These are phyloP conservation scores for Terfezia claveryi DNA, from an alignment of 495 filamentous ascomycete genomes.

Conservation along the genomic window DNA sequence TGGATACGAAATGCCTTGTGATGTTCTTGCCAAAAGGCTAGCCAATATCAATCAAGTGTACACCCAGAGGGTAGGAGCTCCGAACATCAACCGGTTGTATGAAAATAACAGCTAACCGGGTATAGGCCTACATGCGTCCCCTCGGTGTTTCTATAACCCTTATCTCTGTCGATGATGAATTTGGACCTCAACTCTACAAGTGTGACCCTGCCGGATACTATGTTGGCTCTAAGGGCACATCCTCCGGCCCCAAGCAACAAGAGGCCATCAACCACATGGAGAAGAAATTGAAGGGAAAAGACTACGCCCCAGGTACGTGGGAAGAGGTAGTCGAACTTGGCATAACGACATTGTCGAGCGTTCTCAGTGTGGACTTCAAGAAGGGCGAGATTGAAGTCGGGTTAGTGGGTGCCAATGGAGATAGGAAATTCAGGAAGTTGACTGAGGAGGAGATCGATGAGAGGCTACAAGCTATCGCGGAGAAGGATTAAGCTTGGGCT, in stretches of 20 bases:
- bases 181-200: conserved; percentile 92
- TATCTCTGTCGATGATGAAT: conserved; percentile 80
- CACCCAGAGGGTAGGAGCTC: conserved; percentile 48
- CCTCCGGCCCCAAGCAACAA: conserved; percentile 91
- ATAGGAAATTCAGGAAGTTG: conserved; percentile 68
- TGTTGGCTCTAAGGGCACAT: conserved; percentile 91
- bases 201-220: conserved; percentile 97
- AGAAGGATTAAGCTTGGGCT: conserved; percentile 59
- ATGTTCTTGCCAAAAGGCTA: conserved; percentile 83
- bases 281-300: conserved; percentile 99
- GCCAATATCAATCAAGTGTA: conserved; percentile 99
- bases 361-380: conserved; percentile 98
- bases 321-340: conserved; percentile 94
- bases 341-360: conserved; percentile 81
- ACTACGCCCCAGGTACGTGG: conserved; percentile 77
- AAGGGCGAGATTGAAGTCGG: conserved; percentile 96
- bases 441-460: conserved; percentile 98
- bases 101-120: not conserved
- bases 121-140: conserved; percentile 89
- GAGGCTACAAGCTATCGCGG: conserved; percentile 84
- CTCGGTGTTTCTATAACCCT: conserved; percentile 86
- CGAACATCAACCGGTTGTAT: not conserved
- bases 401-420: conserved; percentile 68
- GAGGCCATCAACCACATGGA: conserved; percentile 93
- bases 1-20: conserved; percentile 98